Base-by-base conservation (phyloP, 1,139 yeast genomes). In the Saccharomyces hybrid region DNA sequence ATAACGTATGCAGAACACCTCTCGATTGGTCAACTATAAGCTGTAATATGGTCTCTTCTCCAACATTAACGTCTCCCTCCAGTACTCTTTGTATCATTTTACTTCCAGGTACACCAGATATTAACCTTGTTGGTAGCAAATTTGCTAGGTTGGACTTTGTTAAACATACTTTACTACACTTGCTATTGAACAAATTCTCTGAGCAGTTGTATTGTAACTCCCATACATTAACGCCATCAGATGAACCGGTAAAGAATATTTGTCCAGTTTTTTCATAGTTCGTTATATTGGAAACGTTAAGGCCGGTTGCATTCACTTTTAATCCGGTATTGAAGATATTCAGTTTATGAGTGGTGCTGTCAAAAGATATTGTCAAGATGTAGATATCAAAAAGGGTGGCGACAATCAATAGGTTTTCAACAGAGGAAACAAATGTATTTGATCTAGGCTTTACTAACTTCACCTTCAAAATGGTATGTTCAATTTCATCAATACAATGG, bases 121-220 rank as follows among this genome's bases (percentile, higher is more conserved):
- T 57, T 4, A 70, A 50, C 51, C 64, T 65, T 32, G 77, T 75
- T 9, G 86, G 86, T 32, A 84, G 73, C 21, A 84, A 79, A 51
- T 80, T 77, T 1, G 86, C 77, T 51, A 86, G 74, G 0, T 87
- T 82, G 9, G 84, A 79, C 66, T 86, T 83, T 1, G 95, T 86
- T 53, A 86, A 77, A 67, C 96, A 88, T 34, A 85, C 81, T 68
- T 89, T 90, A 61, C 83, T 84, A 67, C 96, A 88, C 63, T 84
- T 86, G 65, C 88, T 86, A 59, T 85, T 83, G 66, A 89, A 89
- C 86, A 96, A 93, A 52, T 89, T 86, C 50, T 91, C 93, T 42
- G 86, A 82, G 60, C 84, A 86, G 12, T 91, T 80, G 67, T 95
- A 95, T 57, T 82, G 84, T 55, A 93, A 75, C 66, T 89, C 90